phyloP scores from a whole-genome alignment of 2,329 filamentous ascomycete genomes.

The Botrytis tulipae region DNA sequence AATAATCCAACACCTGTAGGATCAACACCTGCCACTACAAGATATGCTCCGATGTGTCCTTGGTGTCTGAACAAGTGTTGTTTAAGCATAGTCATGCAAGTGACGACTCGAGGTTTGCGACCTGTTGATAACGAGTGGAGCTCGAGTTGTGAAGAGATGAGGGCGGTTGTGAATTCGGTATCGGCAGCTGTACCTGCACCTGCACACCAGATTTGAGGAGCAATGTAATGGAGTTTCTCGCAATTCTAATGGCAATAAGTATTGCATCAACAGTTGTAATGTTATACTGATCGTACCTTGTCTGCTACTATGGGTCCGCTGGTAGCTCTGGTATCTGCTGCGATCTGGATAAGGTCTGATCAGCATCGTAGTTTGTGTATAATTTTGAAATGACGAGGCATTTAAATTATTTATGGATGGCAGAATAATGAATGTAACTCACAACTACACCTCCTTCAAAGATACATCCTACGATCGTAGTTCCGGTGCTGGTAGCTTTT shows the following conservation, averaged over 20 bases:
- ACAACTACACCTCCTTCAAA: conserved; percentile 95
- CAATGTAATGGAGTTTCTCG: conserved; percentile 99
- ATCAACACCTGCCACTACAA: conserved; percentile 94
- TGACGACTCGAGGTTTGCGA: conserved; percentile 94
- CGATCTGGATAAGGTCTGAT: conserved; percentile 60
- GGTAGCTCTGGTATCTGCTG: conserved; percentile 95
- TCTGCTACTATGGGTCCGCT: conserved; percentile 98
- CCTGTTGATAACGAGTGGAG: conserved; percentile 94
- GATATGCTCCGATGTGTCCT: conserved; percentile 95
- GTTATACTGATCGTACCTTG: conserved; percentile 58
- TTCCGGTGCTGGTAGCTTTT: conserved; percentile 97
- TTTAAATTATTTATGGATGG: background rate
- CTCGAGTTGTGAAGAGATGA: conserved; percentile 98
- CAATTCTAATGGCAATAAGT: conserved; percentile 66
- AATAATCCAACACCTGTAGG: conserved; percentile 93
- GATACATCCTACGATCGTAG: conserved; percentile 96
- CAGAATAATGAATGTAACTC: conserved; percentile 40
- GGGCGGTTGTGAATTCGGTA: conserved; percentile 97
- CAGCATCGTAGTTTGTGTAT: conserved; percentile 23
- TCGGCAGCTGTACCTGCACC: conserved; percentile 97
- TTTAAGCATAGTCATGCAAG: conserved; percentile 99
- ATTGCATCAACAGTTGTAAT: background rate
- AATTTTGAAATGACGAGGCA: background rate
- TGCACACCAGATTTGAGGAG: conserved; percentile 98
- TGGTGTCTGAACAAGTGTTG: conserved; percentile 99